phyloP scores from a whole-genome alignment of 2,329 filamentous ascomycete genomes.

The Fusarium sp. region DNA sequence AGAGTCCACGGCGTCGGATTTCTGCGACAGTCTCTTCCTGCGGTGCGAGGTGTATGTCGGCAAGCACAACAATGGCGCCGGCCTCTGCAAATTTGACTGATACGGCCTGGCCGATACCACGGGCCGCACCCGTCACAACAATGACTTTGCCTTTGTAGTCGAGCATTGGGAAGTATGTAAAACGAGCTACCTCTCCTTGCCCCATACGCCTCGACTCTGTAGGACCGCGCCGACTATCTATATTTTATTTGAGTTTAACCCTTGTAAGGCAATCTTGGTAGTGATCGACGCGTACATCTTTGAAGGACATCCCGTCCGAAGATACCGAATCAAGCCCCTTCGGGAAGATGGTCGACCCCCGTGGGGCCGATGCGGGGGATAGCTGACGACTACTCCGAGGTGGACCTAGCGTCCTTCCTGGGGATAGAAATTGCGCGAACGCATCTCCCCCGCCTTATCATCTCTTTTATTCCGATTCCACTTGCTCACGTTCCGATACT shows the following conservation, averaged over 20 bases:
- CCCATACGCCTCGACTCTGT: too few species aligned
- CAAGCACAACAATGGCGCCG: not conserved
- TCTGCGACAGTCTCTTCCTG: not conserved
- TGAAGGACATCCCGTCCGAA: too few species aligned
- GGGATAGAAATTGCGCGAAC: too few species aligned
- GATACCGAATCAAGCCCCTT: too few species aligned
- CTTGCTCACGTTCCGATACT: not conserved
- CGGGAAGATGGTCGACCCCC: too few species aligned
- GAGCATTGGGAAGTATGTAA: not conserved
- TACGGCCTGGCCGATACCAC: not conserved
- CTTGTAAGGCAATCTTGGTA: not conserved
- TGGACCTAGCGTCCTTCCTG: not conserved
- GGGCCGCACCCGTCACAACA: not conserved
- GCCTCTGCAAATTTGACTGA: not conserved
- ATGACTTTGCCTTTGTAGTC: not conserved
- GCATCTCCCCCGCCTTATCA: not conserved
- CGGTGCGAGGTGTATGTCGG: not conserved
- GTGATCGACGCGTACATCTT: too few species aligned
- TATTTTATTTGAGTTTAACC: not conserved
- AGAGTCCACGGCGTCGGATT: not conserved
- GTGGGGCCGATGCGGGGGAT: not conserved
- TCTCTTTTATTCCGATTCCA: too few species aligned
- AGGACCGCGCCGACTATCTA: not conserved
- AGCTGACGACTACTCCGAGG: too few species aligned
- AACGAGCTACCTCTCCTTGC: too few species aligned